Evolutionary conservation across 441 rosid genomes (phyloP).

Genomic region (Arabidopsis hybrid): DNA sequence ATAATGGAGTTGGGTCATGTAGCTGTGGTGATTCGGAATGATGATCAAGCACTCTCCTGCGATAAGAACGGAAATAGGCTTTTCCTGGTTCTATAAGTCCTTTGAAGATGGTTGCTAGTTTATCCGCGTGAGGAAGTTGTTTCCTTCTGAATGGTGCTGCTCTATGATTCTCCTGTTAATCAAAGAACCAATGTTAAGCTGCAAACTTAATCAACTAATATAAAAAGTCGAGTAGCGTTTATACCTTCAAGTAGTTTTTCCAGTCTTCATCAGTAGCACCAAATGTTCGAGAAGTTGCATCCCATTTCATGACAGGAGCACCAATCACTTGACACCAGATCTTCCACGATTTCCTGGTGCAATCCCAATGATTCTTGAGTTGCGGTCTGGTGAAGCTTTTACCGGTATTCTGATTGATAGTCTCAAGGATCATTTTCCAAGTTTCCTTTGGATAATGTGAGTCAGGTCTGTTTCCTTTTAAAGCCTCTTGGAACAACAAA

Average conservation of each 20-base stretch:
- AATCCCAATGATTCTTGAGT: conserved; percentile 55
- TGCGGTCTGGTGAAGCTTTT: conserved; percentile 45
- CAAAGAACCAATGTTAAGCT: neutral
- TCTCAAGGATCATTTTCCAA: conserved; percentile 49
- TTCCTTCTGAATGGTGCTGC: conserved; percentile 50
- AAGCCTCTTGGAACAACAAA: conserved; percentile 47
- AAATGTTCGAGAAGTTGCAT: conserved; percentile 45
- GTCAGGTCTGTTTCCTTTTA: conserved; percentile 50
- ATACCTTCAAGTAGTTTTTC: conserved; percentile 48
- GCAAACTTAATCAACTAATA: neutral
- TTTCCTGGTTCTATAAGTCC: conserved; percentile 46
- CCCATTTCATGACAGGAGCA: conserved; percentile 52
- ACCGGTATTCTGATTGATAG: conserved; percentile 47
- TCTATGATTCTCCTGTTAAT: conserved; percentile 49
- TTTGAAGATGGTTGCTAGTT: conserved; percentile 52
- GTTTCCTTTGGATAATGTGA: conserved; percentile 51
- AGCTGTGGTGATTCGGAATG: conserved; percentile 41
- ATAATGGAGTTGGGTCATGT: conserved; percentile 44
- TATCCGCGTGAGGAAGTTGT: conserved; percentile 44
- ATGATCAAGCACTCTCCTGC: conserved; percentile 33
- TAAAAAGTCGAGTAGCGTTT: neutral
- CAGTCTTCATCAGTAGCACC: conserved; percentile 56
- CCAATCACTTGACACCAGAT: conserved; percentile 53
- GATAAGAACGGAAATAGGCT: conserved; percentile 41
- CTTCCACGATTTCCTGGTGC: conserved; percentile 53